phyloP scores from a whole-genome alignment of 805 yeast species.

The Wickerhamomyces xylosicus region DNA sequence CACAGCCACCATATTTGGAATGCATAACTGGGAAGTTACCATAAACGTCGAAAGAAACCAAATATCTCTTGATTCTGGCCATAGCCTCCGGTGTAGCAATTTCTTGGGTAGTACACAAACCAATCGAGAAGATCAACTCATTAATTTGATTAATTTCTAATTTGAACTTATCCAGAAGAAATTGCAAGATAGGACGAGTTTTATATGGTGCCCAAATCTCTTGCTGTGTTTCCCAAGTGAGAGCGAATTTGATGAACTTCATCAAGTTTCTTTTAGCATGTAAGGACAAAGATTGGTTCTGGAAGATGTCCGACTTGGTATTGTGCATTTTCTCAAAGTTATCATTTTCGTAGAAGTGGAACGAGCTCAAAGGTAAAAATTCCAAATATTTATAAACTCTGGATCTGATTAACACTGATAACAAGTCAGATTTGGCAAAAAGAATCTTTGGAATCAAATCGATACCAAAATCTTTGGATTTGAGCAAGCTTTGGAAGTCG shows the following conservation, averaged over 20 bases:
- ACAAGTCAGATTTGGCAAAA: conserved; percentile 84
- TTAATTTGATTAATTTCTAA: conserved; percentile 65
- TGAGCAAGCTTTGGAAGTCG: conserved; percentile 14
- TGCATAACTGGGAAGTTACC: conserved; percentile 91
- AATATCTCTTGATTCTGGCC: conserved; percentile 71
- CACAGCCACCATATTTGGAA: conserved; percentile 92
- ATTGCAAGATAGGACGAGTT: conserved; percentile 44
- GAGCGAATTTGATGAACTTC: conserved; percentile 85
- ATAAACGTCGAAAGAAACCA: conserved; percentile 79
- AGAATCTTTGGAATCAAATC: conserved; percentile 81
- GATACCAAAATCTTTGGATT: conserved; percentile 69
- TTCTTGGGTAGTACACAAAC: conserved; percentile 53
- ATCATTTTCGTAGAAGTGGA: conserved; percentile 93
- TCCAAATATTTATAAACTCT: conserved; percentile 88
- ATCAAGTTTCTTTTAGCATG: conserved; percentile 74
- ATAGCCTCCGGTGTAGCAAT: conserved; percentile 68
- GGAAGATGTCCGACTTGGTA: conserved; percentile 88
- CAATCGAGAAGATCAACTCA: conserved; percentile 81
- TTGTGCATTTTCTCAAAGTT: conserved; percentile 77
- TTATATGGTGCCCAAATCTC: conserved; percentile 48
- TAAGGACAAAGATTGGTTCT: conserved; percentile 70
- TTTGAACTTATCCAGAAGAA: conserved; percentile 56
- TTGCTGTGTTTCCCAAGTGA: conserved; percentile 53
- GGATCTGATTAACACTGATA: conserved; percentile 68
- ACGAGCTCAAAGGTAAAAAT: conserved; percentile 77